phyloP scores from a whole-genome alignment of 805 yeast genomes.

The Pichia sporocuriosa region DNA sequence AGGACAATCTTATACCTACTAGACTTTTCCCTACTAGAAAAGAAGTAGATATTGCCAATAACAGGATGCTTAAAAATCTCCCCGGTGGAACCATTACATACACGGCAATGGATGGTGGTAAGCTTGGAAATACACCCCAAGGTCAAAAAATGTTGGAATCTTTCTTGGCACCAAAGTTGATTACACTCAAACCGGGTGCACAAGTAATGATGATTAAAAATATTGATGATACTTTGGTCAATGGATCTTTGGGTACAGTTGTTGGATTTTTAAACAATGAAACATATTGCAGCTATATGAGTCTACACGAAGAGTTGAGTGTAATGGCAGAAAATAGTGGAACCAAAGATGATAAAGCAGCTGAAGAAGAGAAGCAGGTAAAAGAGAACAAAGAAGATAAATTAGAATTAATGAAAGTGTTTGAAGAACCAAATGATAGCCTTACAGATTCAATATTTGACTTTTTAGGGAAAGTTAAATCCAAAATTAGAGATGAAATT shows the following conservation, averaged over 20 bases:
- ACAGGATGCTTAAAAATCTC: slow-evolving; percentile 38
- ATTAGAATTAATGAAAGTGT: neutral
- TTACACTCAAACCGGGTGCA: slow-evolving; percentile 60
- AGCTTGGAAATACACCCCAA: slow-evolving; percentile 32
- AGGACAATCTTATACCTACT: slow-evolving; percentile 63
- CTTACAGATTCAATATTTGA: slow-evolving; percentile 9
- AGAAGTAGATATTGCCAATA: slow-evolving; percentile 67
- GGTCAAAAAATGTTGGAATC: slow-evolving; percentile 43
- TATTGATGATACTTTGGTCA: slow-evolving; percentile 63
- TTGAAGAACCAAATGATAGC: neutral
- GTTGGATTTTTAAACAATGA: slow-evolving; percentile 39
- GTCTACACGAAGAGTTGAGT: slow-evolving; percentile 16
- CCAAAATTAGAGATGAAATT: neutral
- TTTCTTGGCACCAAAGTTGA: slow-evolving; percentile 53
- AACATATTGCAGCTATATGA: slow-evolving; percentile 29
- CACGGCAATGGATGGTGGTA: slow-evolving; percentile 51
- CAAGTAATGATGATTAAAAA: slow-evolving; percentile 82
- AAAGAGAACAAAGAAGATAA: slow-evolving; percentile 8
- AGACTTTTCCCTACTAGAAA: slow-evolving; percentile 65
- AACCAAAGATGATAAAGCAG: neutral
- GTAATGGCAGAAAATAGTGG: slow-evolving; percentile 11
- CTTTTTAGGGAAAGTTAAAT: slow-evolving; percentile 3
- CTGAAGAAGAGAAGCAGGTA: neutral
- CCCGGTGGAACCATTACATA: slow-evolving; percentile 39
- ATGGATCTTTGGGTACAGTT: slow-evolving; percentile 72